Evolutionary conservation across 2,329 filamentous ascomycete species (phyloP).

Genomic region (Penicillium sumatraense): DNA sequence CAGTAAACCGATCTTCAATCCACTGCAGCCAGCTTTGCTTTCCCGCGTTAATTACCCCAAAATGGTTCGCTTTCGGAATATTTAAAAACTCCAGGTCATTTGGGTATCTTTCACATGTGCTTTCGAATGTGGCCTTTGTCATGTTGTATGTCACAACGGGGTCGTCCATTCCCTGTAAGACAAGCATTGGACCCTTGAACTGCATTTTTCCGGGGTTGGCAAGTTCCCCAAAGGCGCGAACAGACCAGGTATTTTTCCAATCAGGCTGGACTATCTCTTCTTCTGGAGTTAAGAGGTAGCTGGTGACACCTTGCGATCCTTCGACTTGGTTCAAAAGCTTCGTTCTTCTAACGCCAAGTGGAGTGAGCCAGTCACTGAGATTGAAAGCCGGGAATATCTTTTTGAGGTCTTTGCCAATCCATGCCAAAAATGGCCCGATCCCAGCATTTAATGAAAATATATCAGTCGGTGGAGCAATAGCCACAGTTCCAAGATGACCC

Average conservation of each 20-base stretch:
- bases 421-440: conserved; percentile 9
- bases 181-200: conserved; percentile 18
- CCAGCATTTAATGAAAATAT: background rate
- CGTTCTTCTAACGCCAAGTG: conserved; percentile 15
- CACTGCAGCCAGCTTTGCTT: conserved; percentile 21
- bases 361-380: conserved; percentile 21
- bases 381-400: conserved; percentile 18
- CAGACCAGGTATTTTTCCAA: conserved; percentile 17
- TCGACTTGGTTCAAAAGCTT: conserved; percentile 18
- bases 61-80: conserved; percentile 15
- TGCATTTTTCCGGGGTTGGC: conserved; percentile 17
- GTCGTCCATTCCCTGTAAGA: conserved; percentile 19
- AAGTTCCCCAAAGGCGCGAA: conserved; percentile 11
- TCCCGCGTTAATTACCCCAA: conserved; percentile 16
- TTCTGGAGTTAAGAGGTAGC: conserved; percentile 11
- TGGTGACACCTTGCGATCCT: conserved; percentile 14
- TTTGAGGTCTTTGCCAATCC: conserved; percentile 20
- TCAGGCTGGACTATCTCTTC: conserved; percentile 6
- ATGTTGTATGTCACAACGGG: conserved; percentile 8
- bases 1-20: conserved; percentile 22
- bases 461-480: background rate
- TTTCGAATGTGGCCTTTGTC: conserved; percentile 9
- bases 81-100: conserved; percentile 16
- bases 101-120: conserved; percentile 9
- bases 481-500: conserved; percentile 6